Evolutionary conservation across 2,329 filamentous ascomycete species (phyloP), one percentile per base, ranked within the genome.

Genomic region (Sclerotinia minor): DNA sequence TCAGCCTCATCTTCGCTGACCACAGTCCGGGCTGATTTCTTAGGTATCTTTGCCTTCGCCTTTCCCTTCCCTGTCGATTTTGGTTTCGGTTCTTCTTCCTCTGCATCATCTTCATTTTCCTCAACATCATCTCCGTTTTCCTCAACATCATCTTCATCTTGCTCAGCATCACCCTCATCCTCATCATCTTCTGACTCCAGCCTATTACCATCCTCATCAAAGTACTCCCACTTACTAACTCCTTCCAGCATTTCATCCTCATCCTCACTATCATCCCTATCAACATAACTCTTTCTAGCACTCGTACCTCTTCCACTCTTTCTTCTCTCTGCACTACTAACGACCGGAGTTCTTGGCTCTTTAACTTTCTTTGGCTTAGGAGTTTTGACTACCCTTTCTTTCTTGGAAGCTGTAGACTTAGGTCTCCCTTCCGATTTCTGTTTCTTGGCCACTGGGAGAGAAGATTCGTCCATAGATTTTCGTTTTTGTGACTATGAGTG

Each of bases 211-310:
- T 77, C 67, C 73, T 78, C 70, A 77, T 83, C 69, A 77, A 80
- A 64, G 78, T 80, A 77, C 44, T 73, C 73, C 71, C 75, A 78
- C 53, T 75, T 72, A 15, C 74, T 71, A 41, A 78, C 77, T 5
- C 77, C 77, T 45, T 76, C 71, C 69, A 73, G 71, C 77, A 79
- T 78, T 67, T 79, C 78, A 68, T 78, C 75, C 45, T 78, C 78
- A 58, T 78, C 80, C 52, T 79, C 81, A 50, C 76, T 80, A 59
- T 80, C 79, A 64, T 79, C 79, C 47, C 76, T 71, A 67, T 80
- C 79, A 19, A 71, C 74, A 68, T 80, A 80, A 15, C 68, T 75
- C 68, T 76, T 77, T n/a, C 69, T 73, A 26, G 69, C 77, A 77
- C 72, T 82, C 72, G 70, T 79, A 74, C 71, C 78, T 69, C 79